Conservation (phyloP, 352 stramenopile species). For the Pilasporangium apinafurcum region DNA sequence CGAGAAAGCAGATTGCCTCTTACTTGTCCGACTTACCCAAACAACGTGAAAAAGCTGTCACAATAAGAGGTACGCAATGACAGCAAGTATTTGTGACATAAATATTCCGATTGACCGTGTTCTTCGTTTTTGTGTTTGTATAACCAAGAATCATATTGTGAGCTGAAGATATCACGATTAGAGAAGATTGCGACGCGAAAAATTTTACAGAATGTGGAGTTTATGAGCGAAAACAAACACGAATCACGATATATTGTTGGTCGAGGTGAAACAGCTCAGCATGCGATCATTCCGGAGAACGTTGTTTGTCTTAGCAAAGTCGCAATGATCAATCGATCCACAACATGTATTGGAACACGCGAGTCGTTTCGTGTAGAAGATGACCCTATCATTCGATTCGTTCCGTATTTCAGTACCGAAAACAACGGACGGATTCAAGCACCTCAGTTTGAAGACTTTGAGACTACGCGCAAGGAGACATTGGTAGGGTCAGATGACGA, state of each 20-base stretch:
- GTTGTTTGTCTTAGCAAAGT: slow-evolving; percentile 40
- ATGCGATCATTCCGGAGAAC: slow-evolving; percentile 17
- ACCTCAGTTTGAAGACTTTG: slow-evolving; percentile 27
- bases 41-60: slow-evolving; percentile 15
- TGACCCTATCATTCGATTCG: slow-evolving; percentile 78
- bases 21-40: slow-evolving; percentile 24
- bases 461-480: slow-evolving; percentile 19
- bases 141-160: slow-evolving; percentile 5
- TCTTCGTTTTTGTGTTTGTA: neutral
- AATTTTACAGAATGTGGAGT: slow-evolving; percentile 28
- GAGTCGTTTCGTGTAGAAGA: slow-evolving; percentile 57
- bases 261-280: slow-evolving; percentile 29
- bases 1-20: slow-evolving; percentile 27
- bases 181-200: slow-evolving; percentile 38
- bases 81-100: neutral
- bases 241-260: slow-evolving; percentile 37
- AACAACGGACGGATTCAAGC: slow-evolving; percentile 13
- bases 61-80: slow-evolving; percentile 5
- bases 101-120: neutral
- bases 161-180: slow-evolving; percentile 26
- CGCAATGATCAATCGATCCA: slow-evolving; percentile 41
- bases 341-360: slow-evolving; percentile 49
- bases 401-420: slow-evolving; percentile 41
- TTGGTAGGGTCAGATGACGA: slow-evolving; percentile 59
- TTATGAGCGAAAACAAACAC: slow-evolving; percentile 5